phyloP scores from a whole-genome alignment of 805 yeast species.

The Wickerhamomyces ciferrii region DNA sequence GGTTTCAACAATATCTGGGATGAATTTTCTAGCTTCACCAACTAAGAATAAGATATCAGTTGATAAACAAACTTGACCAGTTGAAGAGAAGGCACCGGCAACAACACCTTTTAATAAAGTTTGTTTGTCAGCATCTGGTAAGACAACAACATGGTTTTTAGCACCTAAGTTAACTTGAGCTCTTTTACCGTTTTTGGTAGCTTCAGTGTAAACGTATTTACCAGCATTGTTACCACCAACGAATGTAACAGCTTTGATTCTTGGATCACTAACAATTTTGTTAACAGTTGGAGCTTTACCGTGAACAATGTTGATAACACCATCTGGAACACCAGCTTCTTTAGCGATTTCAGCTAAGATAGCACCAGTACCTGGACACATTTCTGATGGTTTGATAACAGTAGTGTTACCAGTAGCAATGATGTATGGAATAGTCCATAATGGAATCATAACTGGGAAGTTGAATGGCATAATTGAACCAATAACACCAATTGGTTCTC shows the following conservation, averaged over 20 bases:
- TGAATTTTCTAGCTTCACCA: constrained; percentile 58
- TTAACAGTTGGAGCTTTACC: constrained; percentile 72
- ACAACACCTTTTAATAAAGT: constrained; percentile 60
- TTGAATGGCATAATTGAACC: constrained; percentile 79
- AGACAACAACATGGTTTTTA: constrained; percentile 68
- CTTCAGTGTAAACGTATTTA: constrained; percentile 61
- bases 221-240: constrained; percentile 82
- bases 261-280: constrained; percentile 63
- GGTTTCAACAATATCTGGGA: constrained; percentile 49
- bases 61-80: constrained; percentile 83
- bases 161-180: constrained; percentile 80
- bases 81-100: constrained; percentile 81
- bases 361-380: constrained; percentile 80
- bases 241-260: constrained; percentile 72
- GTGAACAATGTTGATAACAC: constrained; percentile 67
- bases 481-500: constrained; percentile 72
- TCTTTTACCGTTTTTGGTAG: constrained; percentile 64
- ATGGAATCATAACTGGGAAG: constrained; percentile 78
- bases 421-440: constrained; percentile 51
- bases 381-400: constrained; percentile 64
- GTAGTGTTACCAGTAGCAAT: constrained; percentile 73
- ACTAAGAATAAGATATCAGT: constrained; percentile 70
- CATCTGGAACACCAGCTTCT: constrained; percentile 73
- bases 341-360: constrained; percentile 65
- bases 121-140: constrained; percentile 67